Conservation (phyloP, 192 early-diverging fungal species). For the Neocallimastix lanati region DNA sequence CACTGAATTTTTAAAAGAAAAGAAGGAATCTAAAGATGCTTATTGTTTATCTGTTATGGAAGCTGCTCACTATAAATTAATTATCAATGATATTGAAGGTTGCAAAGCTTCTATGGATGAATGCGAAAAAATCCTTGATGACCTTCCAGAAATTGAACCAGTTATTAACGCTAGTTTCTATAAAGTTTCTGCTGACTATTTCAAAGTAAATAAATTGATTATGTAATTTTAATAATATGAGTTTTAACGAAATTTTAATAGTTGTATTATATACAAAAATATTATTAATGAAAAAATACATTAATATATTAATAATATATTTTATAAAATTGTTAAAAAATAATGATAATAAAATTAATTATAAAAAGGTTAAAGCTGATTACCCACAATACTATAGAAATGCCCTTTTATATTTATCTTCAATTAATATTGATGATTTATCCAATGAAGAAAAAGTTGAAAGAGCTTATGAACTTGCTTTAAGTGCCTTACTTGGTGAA, state of each 20-base stretch:
- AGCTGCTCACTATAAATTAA: slow-evolving; percentile 63
- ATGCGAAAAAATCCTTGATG: slow-evolving; percentile 65
- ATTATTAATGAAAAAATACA: no score
- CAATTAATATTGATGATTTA: slow-evolving; percentile 69
- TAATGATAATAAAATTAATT: no score
- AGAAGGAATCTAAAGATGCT: slow-evolving; percentile 59
- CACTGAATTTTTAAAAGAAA: slow-evolving; percentile 10
- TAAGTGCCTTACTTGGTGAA: slow-evolving; percentile 83
- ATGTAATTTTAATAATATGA: no score
- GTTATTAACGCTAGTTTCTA: slow-evolving; percentile 88
- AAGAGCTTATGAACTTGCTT: slow-evolving; percentile 76
- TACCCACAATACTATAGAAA: slow-evolving; percentile 92
- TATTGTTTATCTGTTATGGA: slow-evolving; percentile 76
- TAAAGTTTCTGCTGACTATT: slow-evolving; percentile 85
- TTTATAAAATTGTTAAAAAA: no score
- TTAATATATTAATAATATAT: no score
- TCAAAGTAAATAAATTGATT: slow-evolving; percentile 71
- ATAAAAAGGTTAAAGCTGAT: slow-evolving; percentile 58
- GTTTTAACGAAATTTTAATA: no score
- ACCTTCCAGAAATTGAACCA: slow-evolving; percentile 54
- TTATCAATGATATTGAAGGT: slow-evolving; percentile 59
- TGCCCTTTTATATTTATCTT: slow-evolving; percentile 82
- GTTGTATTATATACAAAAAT: no score
- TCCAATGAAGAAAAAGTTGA: slow-evolving; percentile 54
- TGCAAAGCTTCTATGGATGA: slow-evolving; percentile 70